Base-by-base conservation (phyloP, 176 grass and related monocot genomes). In the sorghum (Sorghum bicolor) region DNA sequence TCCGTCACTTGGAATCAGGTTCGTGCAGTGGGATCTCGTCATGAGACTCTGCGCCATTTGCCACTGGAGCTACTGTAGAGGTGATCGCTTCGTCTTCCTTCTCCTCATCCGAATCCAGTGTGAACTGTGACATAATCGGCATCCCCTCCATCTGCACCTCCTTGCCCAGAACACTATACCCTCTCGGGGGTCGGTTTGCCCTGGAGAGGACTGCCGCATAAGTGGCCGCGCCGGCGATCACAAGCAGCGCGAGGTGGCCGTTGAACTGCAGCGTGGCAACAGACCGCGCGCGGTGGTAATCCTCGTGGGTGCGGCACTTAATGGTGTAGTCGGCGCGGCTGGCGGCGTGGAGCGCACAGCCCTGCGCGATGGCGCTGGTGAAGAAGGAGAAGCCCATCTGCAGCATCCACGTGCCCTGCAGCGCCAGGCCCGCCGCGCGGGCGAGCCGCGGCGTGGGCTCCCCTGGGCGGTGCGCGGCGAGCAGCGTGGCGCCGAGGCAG, bases 351-450 rank as follows among this genome's bases (percentile, higher is more conserved):
- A 98, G 70, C 41, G 67, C 24, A 80, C 96, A 98, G 3, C 93
- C 96, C 20, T 85, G 31, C 31, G 91, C 91, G 47, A 98, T 77
- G 80, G 89, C 83, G 52, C 31, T 81, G 39, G 89, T 98, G 89
- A 98, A 98, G 85, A 98, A 98, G 73, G 93, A 98, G 79, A 98
- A 98, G 0, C 87, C 93, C 93, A 98, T 98, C 86, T 98, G 96
- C 64, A 98, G 62, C 85, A 98, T 90, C 96, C 96, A 98, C 5
- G 96, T 98, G 32, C 96, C 96, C 45, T 98, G 93, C 69, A 98
- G 83, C 19, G 93, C 93, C 0, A 98, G 80, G 5, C 91, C 96
- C 0, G 93, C 93, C 4, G 96, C 93, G 33, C 91, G 89, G 3
- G 91, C 93, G 58, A 95, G 67, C 55, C 93, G 87, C 0, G 93